These are phyloP conservation scores for Fusarium chlamydosporum DNA, from an alignment of 2,329 filamentous ascomycete species.

Conservation along the genomic window DNA sequence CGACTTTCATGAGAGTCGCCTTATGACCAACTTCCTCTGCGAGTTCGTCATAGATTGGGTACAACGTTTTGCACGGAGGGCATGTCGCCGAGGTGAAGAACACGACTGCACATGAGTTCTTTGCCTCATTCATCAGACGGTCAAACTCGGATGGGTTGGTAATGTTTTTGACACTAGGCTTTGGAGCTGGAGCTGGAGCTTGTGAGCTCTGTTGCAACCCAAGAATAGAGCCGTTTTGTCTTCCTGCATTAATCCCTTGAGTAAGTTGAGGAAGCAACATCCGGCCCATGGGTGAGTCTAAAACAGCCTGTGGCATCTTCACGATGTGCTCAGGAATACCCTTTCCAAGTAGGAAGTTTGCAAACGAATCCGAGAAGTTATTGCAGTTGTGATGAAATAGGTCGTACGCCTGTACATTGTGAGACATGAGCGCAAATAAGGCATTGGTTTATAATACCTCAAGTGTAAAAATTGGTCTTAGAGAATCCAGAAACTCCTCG, in stretches of 20 bases:
- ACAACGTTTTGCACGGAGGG: conserved; percentile 84
- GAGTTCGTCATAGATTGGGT: conserved; percentile 84
- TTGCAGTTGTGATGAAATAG: conserved; percentile 95
- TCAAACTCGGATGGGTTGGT: conserved; percentile 59
- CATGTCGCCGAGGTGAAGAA: conserved; percentile 96
- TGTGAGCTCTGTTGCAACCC: conserved; percentile 63
- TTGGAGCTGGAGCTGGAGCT: conserved; percentile 37
- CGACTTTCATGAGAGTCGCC: conserved; percentile 84
- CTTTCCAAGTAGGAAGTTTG: conserved; percentile 88
- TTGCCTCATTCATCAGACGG: conserved; percentile 67
- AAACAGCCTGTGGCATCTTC: conserved; percentile 85
- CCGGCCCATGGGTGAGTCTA: conserved; percentile 88
- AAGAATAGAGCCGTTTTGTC: conserved; percentile 65
- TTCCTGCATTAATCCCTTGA: conserved; percentile 65
- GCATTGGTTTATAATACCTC: conserved; percentile 65
- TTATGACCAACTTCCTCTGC: conserved; percentile 79
- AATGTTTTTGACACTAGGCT: conserved; percentile 69
- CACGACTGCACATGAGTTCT: conserved; percentile 79
- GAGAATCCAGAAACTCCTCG: conserved; percentile 86
- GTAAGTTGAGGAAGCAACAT: conserved; percentile 83
- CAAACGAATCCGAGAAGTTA: conserved; percentile 94
- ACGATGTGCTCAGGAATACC: conserved; percentile 90
- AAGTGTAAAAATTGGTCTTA: conserved; percentile 85
- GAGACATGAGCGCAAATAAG: background rate
- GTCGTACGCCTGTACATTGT: conserved; percentile 78